Percentiles rank a stretch among this genome's conserved stretches.
These are phyloP conservation scores for Elsinoe arachidis DNA, from an alignment of 2,329 filamentous ascomycete genomes.

Conservation along the genomic window DNA sequence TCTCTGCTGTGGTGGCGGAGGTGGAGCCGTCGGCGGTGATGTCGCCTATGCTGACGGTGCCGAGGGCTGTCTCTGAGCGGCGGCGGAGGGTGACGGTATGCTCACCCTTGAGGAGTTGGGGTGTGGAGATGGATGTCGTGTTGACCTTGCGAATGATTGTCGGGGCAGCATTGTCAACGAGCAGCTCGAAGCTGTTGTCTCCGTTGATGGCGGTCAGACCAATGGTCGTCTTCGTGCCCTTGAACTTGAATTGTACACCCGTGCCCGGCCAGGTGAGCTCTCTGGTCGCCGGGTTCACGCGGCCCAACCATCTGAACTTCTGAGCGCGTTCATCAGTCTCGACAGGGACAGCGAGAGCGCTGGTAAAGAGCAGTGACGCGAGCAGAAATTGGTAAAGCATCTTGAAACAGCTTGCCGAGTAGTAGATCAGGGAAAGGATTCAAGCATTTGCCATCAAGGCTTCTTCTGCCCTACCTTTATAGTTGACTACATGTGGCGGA, in stretches of 20 bases:
- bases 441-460: background rate
- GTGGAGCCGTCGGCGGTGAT: constrained; percentile 26
- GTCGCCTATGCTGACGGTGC: constrained; percentile 28
- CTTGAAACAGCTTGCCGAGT: background rate
- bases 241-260: constrained; percentile 35
- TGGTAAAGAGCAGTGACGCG: background rate
- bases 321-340: background rate
- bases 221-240: constrained; percentile 33
- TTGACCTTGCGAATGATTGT: constrained; percentile 24
- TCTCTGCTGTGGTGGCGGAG: constrained; percentile 16
- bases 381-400: background rate
- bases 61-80: constrained; percentile 30
- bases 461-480: constrained; percentile 1
- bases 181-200: constrained; percentile 28
- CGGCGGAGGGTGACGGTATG: constrained; percentile 34
- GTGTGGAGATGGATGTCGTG: constrained; percentile 5
- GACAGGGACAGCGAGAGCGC: background rate
- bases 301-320: constrained; percentile 28
- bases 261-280: constrained; percentile 40
- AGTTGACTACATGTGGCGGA: background rate
- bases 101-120: constrained; percentile 26
- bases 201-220: constrained; percentile 26
- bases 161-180: constrained; percentile 27
- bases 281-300: constrained; percentile 36
- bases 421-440: background rate